Base-by-base conservation (phyloP, 2,329 filamentous ascomycete genomes). In the Phyllosticta citribraziliensis region DNA sequence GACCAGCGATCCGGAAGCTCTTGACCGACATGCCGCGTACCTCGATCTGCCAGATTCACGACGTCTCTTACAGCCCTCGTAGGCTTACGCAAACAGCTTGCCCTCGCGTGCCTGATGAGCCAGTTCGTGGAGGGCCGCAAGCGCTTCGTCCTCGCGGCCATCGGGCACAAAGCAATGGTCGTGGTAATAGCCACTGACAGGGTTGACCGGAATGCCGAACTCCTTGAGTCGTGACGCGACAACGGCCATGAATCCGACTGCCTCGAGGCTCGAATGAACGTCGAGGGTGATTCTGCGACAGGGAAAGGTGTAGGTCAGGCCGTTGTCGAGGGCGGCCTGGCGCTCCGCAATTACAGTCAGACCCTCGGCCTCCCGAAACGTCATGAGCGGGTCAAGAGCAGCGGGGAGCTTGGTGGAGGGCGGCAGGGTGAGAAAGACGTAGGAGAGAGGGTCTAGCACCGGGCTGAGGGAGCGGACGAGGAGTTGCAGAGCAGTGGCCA, bases 231-330 rank as follows among this genome's bases (percentile, higher is more conserved):
- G 24, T 9, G 20, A n/a, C 4, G 60, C 50, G 19, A 60, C 40
- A 9, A 59, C 56, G 19, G 60, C 55, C 33, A 62, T 62, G 25
- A 62, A 62, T 2, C 60, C 60, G 14, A 62, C 60, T 2, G 60
- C 60, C 10, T 52, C 56, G 11, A 62, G 56, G 25, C 60, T 54
- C 9, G 60, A 62, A 35, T 62, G 60, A n/a, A 60, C 60, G 25
- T 52, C 17, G 17, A 62, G 40, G 11, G 60, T 62, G 27, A 60
- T 62, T 40, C 47, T 58, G 12, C 60, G 55, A 19, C 55, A 58
- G 9, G 30, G 35, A 53, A 62, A 62, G 14, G 27, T 52, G n/a
- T 25, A 62, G n/a, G 30, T 14, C n/a, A 59, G 35, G 9, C 33
- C 60, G 47, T 53, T 20, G 17, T 62, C 47, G 5, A 33, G 12